These are phyloP conservation scores for Scedosporium minutisporum DNA, from an alignment of 2,329 filamentous ascomycete genomes.

Conservation along the genomic window DNA sequence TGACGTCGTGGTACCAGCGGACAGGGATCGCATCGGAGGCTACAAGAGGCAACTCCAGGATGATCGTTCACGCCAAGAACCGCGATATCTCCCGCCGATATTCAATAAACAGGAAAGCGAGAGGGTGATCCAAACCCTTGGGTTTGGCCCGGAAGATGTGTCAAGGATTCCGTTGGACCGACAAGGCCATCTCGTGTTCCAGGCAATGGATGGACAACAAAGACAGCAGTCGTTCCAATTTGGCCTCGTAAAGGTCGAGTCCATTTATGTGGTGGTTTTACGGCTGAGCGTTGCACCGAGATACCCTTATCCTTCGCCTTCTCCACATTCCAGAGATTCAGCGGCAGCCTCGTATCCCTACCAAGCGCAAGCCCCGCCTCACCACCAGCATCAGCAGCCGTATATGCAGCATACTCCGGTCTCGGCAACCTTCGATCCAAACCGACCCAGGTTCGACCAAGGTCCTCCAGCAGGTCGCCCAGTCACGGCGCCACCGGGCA, in stretches of 20 bases:
- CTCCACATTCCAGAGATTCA: slow-evolving; percentile 31
- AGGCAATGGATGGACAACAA: slow-evolving; percentile 39
- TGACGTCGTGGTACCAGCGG: slow-evolving; percentile 42
- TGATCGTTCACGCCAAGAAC: slow-evolving; percentile 48
- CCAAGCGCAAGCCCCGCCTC: slow-evolving; percentile 22
- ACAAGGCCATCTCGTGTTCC: slow-evolving; percentile 46
- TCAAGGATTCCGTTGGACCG: slow-evolving; percentile 41
- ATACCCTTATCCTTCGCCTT: slow-evolving; percentile 33
- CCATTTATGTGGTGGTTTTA: slow-evolving; percentile 53
- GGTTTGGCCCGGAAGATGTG: slow-evolving; percentile 44
- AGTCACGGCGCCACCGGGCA: slow-evolving; percentile 18
- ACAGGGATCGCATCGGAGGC: slow-evolving; percentile 40
- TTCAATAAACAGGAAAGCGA: slow-evolving; percentile 44
- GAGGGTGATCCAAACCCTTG: slow-evolving; percentile 43
- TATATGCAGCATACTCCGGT: slow-evolving; percentile 36
- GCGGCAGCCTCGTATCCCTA: slow-evolving; percentile 26
- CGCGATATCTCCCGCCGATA: slow-evolving; percentile 57
- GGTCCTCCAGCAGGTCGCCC: slow-evolving; percentile 14
- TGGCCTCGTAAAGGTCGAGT: slow-evolving; percentile 49
- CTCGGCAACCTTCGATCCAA: slow-evolving; percentile 37
- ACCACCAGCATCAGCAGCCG: slow-evolving; percentile 16
- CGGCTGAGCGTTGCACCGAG: slow-evolving; percentile 28
- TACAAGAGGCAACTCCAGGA: slow-evolving; percentile 45
- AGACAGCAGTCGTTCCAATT: slow-evolving; percentile 41
- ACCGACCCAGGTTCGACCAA: slow-evolving; percentile 30